A percentile compares a stretch with the other conserved stretches of the same genome.
These are phyloP conservation scores for Wallemia ichthyophaga DNA, from an alignment of 1,284 basidiomycete genomes.

Conservation along the genomic window DNA sequence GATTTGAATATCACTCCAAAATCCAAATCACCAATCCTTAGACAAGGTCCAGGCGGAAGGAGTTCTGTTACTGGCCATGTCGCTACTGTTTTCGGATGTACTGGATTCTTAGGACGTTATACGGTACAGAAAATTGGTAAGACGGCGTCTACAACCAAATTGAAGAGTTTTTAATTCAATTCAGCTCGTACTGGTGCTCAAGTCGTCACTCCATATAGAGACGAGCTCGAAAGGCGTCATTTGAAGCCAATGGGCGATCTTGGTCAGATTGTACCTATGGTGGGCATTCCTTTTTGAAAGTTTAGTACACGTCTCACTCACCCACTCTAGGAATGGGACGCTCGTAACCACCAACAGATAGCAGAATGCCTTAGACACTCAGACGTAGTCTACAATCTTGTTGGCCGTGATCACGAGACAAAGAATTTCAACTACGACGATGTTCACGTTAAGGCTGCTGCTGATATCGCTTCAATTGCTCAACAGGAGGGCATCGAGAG, in stretches of 20 bases:
- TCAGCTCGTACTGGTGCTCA: conserved; percentile 69
- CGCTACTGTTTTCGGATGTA: conserved; percentile 88
- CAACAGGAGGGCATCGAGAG: conserved; percentile 47
- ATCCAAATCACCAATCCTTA: conserved; percentile 25
- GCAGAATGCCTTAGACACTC: conserved; percentile 84
- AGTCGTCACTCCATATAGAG: conserved; percentile 80
- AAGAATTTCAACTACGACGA: conserved; percentile 60
- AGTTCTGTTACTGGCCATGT: conserved; percentile 63
- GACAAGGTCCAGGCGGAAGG: conserved; percentile 48
- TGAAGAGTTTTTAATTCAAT: neutral
- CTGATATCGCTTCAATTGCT: conserved; percentile 50
- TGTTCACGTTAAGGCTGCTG: conserved; percentile 39
- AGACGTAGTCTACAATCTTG: conserved; percentile 84
- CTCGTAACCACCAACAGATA: conserved; percentile 60
- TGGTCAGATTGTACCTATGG: conserved; percentile 83
- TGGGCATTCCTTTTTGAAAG: conserved; percentile 17
- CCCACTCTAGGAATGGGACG: conserved; percentile 55
- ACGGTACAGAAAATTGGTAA: conserved; percentile 65
- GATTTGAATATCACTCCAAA: neutral
- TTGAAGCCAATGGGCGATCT: conserved; percentile 84
- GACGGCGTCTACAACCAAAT: conserved; percentile 10
- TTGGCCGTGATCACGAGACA: conserved; percentile 68
- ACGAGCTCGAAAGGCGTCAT: conserved; percentile 75
- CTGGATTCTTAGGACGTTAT: conserved; percentile 83
- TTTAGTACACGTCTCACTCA: neutral